Percentiles rank a stretch among this genome's conserved stretches.
These are phyloP conservation scores for Polyporus arcularius DNA, from an alignment of 768 basidiomycete genomes.

Conservation along the genomic window DNA sequence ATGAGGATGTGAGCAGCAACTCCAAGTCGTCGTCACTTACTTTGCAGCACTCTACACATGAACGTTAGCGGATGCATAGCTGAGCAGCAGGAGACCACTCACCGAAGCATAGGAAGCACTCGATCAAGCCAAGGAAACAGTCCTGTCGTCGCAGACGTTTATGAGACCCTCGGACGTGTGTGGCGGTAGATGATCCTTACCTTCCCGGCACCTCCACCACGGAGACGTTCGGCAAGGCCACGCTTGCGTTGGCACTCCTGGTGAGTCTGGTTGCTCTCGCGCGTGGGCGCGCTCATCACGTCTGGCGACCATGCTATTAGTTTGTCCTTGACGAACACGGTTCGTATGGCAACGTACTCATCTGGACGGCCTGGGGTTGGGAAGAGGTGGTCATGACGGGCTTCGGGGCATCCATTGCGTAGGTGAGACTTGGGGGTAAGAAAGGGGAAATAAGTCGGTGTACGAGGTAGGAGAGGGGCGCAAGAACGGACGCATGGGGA, in stretches of 20 bases:
- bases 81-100: slow-evolving; percentile 25
- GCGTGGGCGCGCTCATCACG: slow-evolving; percentile 47
- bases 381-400: slow-evolving; percentile 37
- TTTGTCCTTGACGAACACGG: too few species aligned
- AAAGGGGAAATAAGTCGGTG: background rate
- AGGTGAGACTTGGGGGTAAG: background rate
- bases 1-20: slow-evolving; percentile 1
- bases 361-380: slow-evolving; percentile 63
- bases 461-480: background rate
- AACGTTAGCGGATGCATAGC: background rate
- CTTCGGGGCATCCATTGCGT: slow-evolving; percentile 34
- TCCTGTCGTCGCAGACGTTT: slow-evolving; percentile 42
- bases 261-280: slow-evolving; percentile 26
- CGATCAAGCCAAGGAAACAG: slow-evolving; percentile 61
- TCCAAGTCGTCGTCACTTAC: slow-evolving; percentile 34
- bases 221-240: slow-evolving; percentile 56
- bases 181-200: slow-evolving; percentile 32
- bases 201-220: slow-evolving; percentile 73
- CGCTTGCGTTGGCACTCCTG: slow-evolving; percentile 39
- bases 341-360: slow-evolving; percentile 53
- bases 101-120: slow-evolving; percentile 78
- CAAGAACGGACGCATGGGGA: background rate
- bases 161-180: background rate
- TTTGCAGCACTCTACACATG: slow-evolving; percentile 65
- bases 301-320: slow-evolving; percentile 32